Evolutionary conservation across 2,329 filamentous ascomycete genomes (phyloP).

Genomic region (Nigrospora osmanthi): DNA sequence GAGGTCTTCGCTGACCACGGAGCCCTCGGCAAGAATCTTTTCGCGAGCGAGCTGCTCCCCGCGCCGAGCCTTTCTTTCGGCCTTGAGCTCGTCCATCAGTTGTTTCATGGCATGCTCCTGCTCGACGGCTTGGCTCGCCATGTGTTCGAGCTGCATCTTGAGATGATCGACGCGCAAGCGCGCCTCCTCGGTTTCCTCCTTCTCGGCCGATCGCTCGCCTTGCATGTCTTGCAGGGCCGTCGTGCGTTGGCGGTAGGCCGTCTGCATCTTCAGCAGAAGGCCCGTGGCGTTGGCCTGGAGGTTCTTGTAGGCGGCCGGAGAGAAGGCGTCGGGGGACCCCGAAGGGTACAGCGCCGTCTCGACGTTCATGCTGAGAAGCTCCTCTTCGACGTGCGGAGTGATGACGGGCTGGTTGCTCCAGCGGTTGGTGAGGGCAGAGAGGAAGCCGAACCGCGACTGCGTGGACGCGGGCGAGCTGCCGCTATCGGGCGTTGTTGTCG

Average conservation of each 20-base stretch:
- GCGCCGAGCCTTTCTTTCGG: slow-evolving; percentile 38
- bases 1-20: slow-evolving; percentile 43
- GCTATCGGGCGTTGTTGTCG: slow-evolving; percentile 24
- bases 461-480: slow-evolving; percentile 9
- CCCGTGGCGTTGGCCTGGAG: slow-evolving; percentile 50
- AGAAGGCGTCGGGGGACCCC: slow-evolving; percentile 41
- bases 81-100: slow-evolving; percentile 40
- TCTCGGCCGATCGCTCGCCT: slow-evolving; percentile 43
- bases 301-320: slow-evolving; percentile 52
- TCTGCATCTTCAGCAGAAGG: slow-evolving; percentile 47
- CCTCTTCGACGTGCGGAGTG: slow-evolving; percentile 31
- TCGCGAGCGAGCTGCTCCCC: slow-evolving; percentile 28
- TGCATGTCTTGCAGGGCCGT: slow-evolving; percentile 40
- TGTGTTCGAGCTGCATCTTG: slow-evolving; percentile 52
- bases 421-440: slow-evolving; percentile 34
- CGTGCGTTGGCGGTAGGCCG: slow-evolving; percentile 48
- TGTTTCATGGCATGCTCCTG: slow-evolving; percentile 43
- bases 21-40: slow-evolving; percentile 26
- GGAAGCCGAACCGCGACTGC: slow-evolving; percentile 35
- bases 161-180: slow-evolving; percentile 44
- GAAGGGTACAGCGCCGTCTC: slow-evolving; percentile 44
- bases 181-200: slow-evolving; percentile 49
- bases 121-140: slow-evolving; percentile 44
- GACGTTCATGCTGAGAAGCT: slow-evolving; percentile 48
- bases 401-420: slow-evolving; percentile 18